Percentiles rank a stretch among this genome's conserved stretches.
Evolutionary conservation across 495 filamentous ascomycete genomes (phyloP).

Genomic region (Xylaria nigripes): DNA sequence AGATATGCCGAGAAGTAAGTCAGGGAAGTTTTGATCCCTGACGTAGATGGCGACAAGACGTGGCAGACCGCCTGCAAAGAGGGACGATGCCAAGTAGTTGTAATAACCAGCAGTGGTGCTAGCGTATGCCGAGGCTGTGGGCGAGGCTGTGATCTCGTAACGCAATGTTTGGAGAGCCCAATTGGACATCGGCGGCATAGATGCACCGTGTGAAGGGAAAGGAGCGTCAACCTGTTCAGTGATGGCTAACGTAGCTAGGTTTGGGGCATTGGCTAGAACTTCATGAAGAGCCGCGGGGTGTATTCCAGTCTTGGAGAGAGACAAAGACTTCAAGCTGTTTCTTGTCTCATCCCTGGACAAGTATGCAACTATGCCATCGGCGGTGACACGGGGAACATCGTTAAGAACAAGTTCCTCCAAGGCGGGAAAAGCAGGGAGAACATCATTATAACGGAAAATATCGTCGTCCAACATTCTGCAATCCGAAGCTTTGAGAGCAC

Average conservation of each 20-base stretch:
- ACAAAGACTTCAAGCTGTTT: conserved; percentile 50
- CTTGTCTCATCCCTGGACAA: conserved; percentile 44
- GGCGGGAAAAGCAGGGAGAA: conserved; percentile 60
- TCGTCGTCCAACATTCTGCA: conserved; percentile 65
- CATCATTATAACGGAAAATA: conserved; percentile 53
- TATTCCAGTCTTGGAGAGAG: conserved; percentile 59
- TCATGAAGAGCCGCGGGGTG: conserved; percentile 52
- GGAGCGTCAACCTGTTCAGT: conserved; percentile 56
- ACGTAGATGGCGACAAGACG: conserved; percentile 72
- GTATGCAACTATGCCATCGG: conserved; percentile 56
- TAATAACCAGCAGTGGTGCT: conserved; percentile 67
- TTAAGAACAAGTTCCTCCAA: conserved; percentile 61
- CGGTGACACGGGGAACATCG: conserved; percentile 59
- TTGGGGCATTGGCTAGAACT: conserved; percentile 53
- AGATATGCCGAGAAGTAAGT: conserved; percentile 56
- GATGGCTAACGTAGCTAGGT: conserved; percentile 57
- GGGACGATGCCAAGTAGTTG: conserved; percentile 70
- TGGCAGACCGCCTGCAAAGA: conserved; percentile 68
- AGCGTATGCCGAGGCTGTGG: conserved; percentile 46
- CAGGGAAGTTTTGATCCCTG: conserved; percentile 70
- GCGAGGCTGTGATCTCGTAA: conserved; percentile 68
- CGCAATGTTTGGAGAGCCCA: conserved; percentile 59
- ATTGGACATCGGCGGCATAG: conserved; percentile 57
- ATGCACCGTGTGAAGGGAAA: conserved; percentile 46
- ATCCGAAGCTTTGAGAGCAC: conserved; percentile 62